Percentiles rank a stretch among this genome's conserved stretches.
Evolutionary conservation across 495 filamentous ascomycete genomes (phyloP).

Genomic region (Neurospora sp.): DNA sequence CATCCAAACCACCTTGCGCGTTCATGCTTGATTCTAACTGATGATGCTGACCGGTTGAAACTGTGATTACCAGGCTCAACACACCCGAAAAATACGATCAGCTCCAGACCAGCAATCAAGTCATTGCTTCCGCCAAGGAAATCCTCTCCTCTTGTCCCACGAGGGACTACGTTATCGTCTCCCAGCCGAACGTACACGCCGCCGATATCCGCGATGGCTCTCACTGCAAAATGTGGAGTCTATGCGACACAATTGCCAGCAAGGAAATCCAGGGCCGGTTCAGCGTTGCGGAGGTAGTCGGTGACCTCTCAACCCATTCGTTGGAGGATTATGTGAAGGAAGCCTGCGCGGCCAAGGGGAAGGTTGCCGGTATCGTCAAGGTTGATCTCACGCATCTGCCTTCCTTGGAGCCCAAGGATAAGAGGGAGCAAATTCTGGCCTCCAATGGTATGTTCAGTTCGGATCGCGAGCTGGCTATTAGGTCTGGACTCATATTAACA

Average conservation of each 20-base stretch:
- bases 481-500: constrained; percentile 4
- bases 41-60: constrained; percentile 8
- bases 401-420: constrained; percentile 23
- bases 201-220: constrained; percentile 44
- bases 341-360: constrained; percentile 28
- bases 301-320: constrained; percentile 38
- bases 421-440: constrained; percentile 46
- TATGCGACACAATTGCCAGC: constrained; percentile 18
- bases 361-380: constrained; percentile 33
- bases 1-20: not conserved
- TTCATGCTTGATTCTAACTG: not conserved
- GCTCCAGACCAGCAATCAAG: constrained; percentile 34
- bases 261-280: constrained; percentile 15
- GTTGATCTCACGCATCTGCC: constrained; percentile 41
- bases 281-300: constrained; percentile 52
- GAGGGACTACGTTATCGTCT: constrained; percentile 69
- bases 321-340: constrained; percentile 22
- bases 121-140: constrained; percentile 29
- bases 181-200: constrained; percentile 66
- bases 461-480: not conserved
- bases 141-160: constrained; percentile 60
- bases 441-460: constrained; percentile 45
- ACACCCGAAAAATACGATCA: constrained; percentile 17
- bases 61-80: constrained; percentile 18
- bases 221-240: constrained; percentile 18